Base-by-base conservation (phyloP, 345 rosid genomes). In the Mangifera indica region DNA sequence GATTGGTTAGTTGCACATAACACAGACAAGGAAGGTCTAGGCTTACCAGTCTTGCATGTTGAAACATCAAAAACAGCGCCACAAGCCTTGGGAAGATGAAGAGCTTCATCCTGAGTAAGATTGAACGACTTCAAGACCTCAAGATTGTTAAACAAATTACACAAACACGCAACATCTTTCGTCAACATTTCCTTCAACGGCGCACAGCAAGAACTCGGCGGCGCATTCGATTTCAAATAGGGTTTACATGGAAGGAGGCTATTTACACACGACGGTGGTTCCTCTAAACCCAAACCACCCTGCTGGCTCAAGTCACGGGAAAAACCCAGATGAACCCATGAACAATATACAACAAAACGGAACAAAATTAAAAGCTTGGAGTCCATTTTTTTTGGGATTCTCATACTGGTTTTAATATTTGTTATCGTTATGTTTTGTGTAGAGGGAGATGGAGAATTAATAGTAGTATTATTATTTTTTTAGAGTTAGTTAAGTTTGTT, bases 21-120 rank as follows among this genome's bases (percentile, higher is more conserved):
- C n/a, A 34, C 7, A 37, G 42, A 37, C 42, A 5, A 5, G 42
- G 10, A 37, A 37, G 42, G 7, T 37, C 42, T 5, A 37, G 42
- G 42, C 26, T 64, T 66, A 74, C 83, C 70, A 34, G 75, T 67
- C 10, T 74, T 54, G 79, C 97, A 91, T 12, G 61, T 55, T 25
- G 90, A 78, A 0, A 72, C 5, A 48, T 91, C 84, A 24, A 65
- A 60, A 0, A 81, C n/a, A 11, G 71, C 69, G n/a, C 87, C 91
- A 34, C 97, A 88, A 0, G 85, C 71, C 46, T 78, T 80, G 7
- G 91, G 82, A 56, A 91, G 83, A 5, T 69, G 77, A 24, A 87
- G 55, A 34, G 91, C 91, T 2, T 79, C 77, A 3, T 80, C 86
- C 25, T 37, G 60, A 24, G 91, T 83, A 54, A 87, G 7, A 29